Base-by-base conservation (phyloP, 2,329 filamentous ascomycete genomes). In the Xylaria sp. region DNA sequence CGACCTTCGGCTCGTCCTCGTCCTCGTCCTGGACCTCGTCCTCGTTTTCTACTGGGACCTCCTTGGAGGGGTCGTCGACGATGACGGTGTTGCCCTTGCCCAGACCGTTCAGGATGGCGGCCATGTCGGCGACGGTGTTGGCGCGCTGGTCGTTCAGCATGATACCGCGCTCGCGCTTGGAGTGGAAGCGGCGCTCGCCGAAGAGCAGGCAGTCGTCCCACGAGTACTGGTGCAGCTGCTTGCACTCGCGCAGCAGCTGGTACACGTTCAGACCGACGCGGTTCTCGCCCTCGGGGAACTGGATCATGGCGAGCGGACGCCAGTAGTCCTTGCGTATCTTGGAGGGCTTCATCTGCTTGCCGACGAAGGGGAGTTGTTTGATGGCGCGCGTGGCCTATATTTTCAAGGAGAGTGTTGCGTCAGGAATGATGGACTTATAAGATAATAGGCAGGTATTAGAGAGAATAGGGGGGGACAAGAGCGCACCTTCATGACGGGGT, bases 311-410 rank as follows among this genome's bases (percentile, higher is more conserved):
- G 67, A 88, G 75, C 5, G 83, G 83, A 39, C 76, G 75, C 86
- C 87, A 89, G 74, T 85, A 83, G 75, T 89, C 86, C 72, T 85
- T 87, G 60, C 86, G 84, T 46, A 89, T 75, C 67, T 83, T 83
- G 57, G 80, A 71, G 1, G 85, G 85, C 65, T 83, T 81, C 52
- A 83, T 79, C 74, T 89, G 88, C 72, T 88, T 89, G 73, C 85
- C 86, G 64, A 85, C 84, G 76, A 82, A 89, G 52, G 83, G 81
- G 61, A 72, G 64, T 53, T 72, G 71, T 39, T 57, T 56, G 3
- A 72, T 56, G 5, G 67, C 65, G 53, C 60, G 63, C 58, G 57
- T 66, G 18, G 67, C 61, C 70, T 72, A 11, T 23, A 19, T 44
- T 18, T 4, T 37, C 30, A 52, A 7, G 19, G 30, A 23, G 42